Base-by-base conservation (phyloP, 768 basidiomycete species). In the Mycena floridula region DNA sequence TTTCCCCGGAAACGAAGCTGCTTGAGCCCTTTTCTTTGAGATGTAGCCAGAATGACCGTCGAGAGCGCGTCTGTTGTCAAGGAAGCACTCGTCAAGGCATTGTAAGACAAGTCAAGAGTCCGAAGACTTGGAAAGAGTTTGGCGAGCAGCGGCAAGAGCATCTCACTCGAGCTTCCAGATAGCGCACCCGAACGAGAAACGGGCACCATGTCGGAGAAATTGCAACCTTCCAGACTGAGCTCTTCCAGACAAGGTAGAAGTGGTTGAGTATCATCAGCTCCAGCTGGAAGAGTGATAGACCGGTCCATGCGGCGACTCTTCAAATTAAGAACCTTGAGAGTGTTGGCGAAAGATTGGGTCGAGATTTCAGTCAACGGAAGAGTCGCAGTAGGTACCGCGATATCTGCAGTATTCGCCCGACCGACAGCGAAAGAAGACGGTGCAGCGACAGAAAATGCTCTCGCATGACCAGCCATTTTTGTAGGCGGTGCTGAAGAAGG, bases 101-200 rank as follows among this genome's bases (percentile, higher is more conserved):
- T 92, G 59, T 84, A 84, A n/a, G 85, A 84, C 46, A 91, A 63
- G 47, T 90, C 81, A 12, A 92, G 72, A 9, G 74, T 79, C 27
- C 68, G 70, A 37, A 92, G 55, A 49, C 74, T 75, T 2, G 89
- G 89, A 63, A 91, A 91, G 9, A 90, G 66, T 44, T 66, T 69
- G 2, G 77, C 65, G 32, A 92, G 60, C 21, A 82, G 66, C 1
- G 77, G 68, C 18, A 92, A 60, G 15, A 86, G 62, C 5, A 69
- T 67, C 50, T 85, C 79, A 44, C 46, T 73, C 2, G 71, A 68
- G 18, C 76, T 72, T 16, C n/a, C 5, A 32, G 9, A 9, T n/a
- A n/a, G n/a, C 13, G 13, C 32, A 13, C 15, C 13, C 13, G 32
- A 35, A 46, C 63, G 67, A 12, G 70, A 59, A 12, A 83, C 70